A percentile compares a stretch with the other conserved stretches of the same genome.
Conservation (phyloP, 2,329 filamentous ascomycete genomes). For the Colletotrichum trifolii region DNA sequence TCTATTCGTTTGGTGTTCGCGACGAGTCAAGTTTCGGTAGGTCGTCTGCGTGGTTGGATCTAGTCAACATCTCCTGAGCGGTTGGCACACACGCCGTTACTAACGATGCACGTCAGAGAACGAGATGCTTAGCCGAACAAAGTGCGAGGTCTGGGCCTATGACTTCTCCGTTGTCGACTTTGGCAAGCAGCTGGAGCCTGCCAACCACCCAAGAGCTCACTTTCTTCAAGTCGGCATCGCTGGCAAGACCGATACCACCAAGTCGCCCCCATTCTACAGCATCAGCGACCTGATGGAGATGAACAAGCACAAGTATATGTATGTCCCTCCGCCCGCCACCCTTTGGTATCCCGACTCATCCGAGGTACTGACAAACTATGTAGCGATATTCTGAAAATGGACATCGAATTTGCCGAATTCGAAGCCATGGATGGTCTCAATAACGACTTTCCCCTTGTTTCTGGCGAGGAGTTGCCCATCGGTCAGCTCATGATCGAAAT, state of each 20-base stretch:
- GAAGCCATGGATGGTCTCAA: constrained; percentile 43
- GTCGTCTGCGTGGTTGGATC: neutral
- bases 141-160: constrained; percentile 52
- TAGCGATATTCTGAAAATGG: constrained; percentile 54
- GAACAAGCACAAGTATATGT: constrained; percentile 52
- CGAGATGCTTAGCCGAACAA: constrained; percentile 49
- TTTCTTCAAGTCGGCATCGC: constrained; percentile 48
- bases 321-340: neutral
- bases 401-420: constrained; percentile 52
- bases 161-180: constrained; percentile 50
- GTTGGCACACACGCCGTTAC: neutral
- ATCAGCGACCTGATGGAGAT: constrained; percentile 50
- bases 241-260: constrained; percentile 41
- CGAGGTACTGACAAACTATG: constrained; percentile 14
- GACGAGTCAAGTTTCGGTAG: constrained; percentile 51
- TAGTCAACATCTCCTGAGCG: no score
- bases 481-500: constrained; percentile 40
- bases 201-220: constrained; percentile 42
- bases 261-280: constrained; percentile 45
- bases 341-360: neutral
- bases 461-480: constrained; percentile 34
- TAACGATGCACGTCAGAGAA: constrained; percentile 42
- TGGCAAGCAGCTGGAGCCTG: constrained; percentile 42
- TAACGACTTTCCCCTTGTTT: constrained; percentile 37
- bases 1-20: constrained; percentile 53